These are phyloP conservation scores for Tricholoma matsutake DNA, from an alignment of 768 basidiomycete species.

Conservation along the genomic window DNA sequence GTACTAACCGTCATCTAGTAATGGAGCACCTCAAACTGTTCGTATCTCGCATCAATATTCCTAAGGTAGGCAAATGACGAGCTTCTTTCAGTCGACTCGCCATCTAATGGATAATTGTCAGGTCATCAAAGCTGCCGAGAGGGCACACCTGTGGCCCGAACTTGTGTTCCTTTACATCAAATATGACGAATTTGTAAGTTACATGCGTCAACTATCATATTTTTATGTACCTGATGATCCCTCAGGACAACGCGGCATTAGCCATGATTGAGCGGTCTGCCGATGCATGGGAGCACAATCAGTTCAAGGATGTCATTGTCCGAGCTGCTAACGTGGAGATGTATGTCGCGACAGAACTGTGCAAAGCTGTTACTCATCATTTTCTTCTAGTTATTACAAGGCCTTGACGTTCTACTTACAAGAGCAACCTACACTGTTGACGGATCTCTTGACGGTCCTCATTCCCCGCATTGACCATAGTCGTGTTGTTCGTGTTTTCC, in stretches of 20 bases:
- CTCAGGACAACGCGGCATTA: slow-evolving; percentile 90
- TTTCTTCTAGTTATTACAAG: slow-evolving; percentile 78
- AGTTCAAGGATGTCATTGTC: slow-evolving; percentile 98
- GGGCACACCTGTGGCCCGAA: slow-evolving; percentile 97
- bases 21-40: slow-evolving; percentile 99
- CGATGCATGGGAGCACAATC: slow-evolving; percentile 99
- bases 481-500: slow-evolving; percentile 95
- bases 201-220: neutral
- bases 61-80: slow-evolving; percentile 54
- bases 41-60: slow-evolving; percentile 95
- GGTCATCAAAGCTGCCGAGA: slow-evolving; percentile 95
- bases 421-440: slow-evolving; percentile 90
- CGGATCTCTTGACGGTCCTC: slow-evolving; percentile 88
- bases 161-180: slow-evolving; percentile 98
- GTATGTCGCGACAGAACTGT: slow-evolving; percentile 36
- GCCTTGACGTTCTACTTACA: slow-evolving; percentile 91
- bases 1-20: slow-evolving; percentile 43
- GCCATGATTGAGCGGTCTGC: slow-evolving; percentile 98
- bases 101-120: slow-evolving; percentile 16
- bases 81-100: neutral
- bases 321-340: slow-evolving; percentile 98
- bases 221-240: slow-evolving; percentile 1
- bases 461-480: slow-evolving; percentile 94
- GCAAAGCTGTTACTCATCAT: slow-evolving; percentile 6
- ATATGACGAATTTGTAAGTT: slow-evolving; percentile 88